Conservation (phyloP, 2,329 filamentous ascomycete species). For the Colletotrichum sublineola region DNA sequence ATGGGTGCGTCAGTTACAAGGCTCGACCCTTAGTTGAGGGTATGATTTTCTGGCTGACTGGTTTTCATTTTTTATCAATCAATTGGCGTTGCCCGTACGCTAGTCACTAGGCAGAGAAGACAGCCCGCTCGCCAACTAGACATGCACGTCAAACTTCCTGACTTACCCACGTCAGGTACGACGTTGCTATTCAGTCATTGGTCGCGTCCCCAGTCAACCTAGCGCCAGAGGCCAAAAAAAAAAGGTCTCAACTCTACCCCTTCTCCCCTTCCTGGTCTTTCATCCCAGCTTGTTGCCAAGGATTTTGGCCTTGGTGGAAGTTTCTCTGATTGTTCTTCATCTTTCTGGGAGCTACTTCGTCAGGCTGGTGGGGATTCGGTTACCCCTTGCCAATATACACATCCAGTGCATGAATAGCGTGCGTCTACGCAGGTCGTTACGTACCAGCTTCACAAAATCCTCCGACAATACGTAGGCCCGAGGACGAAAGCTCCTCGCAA, state of each 20-base stretch:
- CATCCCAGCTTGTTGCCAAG: slow-evolving; percentile 25
- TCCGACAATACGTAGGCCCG: slow-evolving; percentile 6
- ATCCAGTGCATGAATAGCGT: background rate
- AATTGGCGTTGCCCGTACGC: background rate
- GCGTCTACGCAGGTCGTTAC: slow-evolving; percentile 31
- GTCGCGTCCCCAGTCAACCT: slow-evolving; percentile 18
- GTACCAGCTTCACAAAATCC: slow-evolving; percentile 24
- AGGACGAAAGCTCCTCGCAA: slow-evolving; percentile 28
- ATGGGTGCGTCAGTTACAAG: slow-evolving; percentile 5
- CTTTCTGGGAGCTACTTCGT: slow-evolving; percentile 1
- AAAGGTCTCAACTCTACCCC: slow-evolving; percentile 4
- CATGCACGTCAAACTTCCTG: slow-evolving; percentile 27
- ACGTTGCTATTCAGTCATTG: slow-evolving; percentile 17
- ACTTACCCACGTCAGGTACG: slow-evolving; percentile 31
- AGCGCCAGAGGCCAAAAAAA: slow-evolving; percentile 32
- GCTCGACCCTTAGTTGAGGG: background rate
- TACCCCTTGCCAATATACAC: slow-evolving; percentile 3
- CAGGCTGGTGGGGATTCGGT: background rate
- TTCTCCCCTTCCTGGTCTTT: slow-evolving; percentile 3
- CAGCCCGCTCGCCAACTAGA: slow-evolving; percentile 11
- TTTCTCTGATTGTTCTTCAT: slow-evolving; percentile 6
- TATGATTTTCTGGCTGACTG: background rate
- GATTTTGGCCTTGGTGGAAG: slow-evolving; percentile 1
- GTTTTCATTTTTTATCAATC: background rate
- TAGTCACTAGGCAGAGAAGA: slow-evolving; percentile 7